Conservation (phyloP, 306 rosid genomes). For the Vachellia collinsii region DNA sequence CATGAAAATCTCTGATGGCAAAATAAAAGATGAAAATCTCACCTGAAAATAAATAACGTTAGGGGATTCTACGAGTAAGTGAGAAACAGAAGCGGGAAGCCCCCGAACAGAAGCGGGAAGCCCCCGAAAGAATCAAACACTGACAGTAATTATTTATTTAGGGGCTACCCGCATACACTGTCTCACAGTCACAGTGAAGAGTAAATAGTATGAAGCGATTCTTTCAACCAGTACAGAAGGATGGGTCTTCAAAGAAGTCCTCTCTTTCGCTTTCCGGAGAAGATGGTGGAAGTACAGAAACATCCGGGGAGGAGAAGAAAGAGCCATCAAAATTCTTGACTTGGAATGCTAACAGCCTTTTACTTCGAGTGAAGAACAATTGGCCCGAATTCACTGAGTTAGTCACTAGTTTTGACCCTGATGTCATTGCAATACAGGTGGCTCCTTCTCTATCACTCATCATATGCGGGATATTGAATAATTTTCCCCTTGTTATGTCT, state of each 20-base stretch:
- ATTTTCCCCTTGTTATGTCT: not conserved
- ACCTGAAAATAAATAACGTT: not conserved
- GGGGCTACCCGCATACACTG: not conserved
- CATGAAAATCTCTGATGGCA: too few species aligned
- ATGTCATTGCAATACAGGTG: constrained; percentile 86
- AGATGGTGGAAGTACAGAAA: constrained; percentile 26
- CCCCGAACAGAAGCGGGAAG: too few species aligned
- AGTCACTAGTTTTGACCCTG: constrained; percentile 73
- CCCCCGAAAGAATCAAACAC: too few species aligned
- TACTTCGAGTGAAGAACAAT: constrained; percentile 82
- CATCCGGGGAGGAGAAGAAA: constrained; percentile 44
- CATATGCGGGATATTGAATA: not conserved
- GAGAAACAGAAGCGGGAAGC: not conserved
- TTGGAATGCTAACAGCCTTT: constrained; percentile 95
- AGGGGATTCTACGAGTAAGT: not conserved
- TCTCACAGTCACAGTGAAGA: not conserved
- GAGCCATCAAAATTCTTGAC: constrained; percentile 83
- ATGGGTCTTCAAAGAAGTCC: constrained; percentile 67
- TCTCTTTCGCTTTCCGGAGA: constrained; percentile 49
- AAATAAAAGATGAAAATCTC: too few species aligned
- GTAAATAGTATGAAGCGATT: constrained; percentile 72
- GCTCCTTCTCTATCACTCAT: constrained; percentile 5
- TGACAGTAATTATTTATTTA: not conserved
- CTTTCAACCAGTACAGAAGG: constrained; percentile 74
- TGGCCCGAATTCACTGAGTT: constrained; percentile 70